Evolutionary conservation across 768 basidiomycete genomes (phyloP), one percentile per base, ranked within the genome.

Genomic region (Inosperma sp.): DNA sequence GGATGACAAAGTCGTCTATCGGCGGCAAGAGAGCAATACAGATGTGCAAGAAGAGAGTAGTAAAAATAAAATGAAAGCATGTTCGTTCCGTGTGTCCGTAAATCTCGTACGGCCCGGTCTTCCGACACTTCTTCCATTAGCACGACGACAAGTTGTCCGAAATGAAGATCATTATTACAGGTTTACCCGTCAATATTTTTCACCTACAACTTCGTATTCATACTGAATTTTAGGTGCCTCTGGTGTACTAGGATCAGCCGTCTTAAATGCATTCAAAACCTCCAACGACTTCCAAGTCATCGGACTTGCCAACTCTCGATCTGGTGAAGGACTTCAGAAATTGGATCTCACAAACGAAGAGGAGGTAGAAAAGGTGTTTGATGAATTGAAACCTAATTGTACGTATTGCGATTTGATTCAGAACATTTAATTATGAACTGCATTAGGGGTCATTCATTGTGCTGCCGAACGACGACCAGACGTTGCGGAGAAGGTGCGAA

Each of bases 381-480:
- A 58, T 1, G 70, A 77, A 17, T 76, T 80, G 65, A 76, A 77
- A 49, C 88, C 91, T 0, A 70, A 84, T 49, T 90, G 90, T 91
- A 66, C 60, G 50, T 37, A 7, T 27, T 21, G 5, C 40, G 31
- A 5, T 5, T 22, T 22, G n/a, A 22, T 34, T 31, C 37, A 29
- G 17, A 16, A 9, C 10, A 21, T 49, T 16, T 36, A 8, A 17
- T 36, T 44, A 33, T 14, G n/a, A 26, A 39, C 51, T 43, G 59
- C 25, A 42, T 37, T 62, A 87, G 85, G 86, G 83, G 82, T 97
- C 31, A 83, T 98, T 13, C 95, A 98, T 62, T 96, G 93, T 61
- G 95, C 95, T 12, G 95, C 95, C 2, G 94, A 98, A 69, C 72
- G 95, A 54, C 74, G 93, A 36, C 93, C 94, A 4, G 93, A 97